phyloP scores from a whole-genome alignment of 2,329 filamentous ascomycete genomes.

The Arthrocladium fulminans region DNA sequence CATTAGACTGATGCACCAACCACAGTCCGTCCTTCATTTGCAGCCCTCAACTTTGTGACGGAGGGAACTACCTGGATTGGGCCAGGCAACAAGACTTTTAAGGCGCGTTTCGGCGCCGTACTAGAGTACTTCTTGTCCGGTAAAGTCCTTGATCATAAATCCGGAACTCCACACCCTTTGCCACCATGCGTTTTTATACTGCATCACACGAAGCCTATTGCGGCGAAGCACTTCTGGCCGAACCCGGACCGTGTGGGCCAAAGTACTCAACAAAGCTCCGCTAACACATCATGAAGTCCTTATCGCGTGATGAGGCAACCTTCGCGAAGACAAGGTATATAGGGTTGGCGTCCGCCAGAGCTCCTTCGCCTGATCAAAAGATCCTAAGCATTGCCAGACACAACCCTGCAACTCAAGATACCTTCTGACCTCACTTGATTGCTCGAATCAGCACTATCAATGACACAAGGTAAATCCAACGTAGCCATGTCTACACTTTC shows the following conservation, averaged over 20 bases:
- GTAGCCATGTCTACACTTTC: not conserved
- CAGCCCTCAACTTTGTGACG: no score
- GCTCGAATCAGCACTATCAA: not conserved
- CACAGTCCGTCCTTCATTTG: not conserved
- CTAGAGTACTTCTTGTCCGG: not conserved
- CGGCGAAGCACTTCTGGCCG: not conserved
- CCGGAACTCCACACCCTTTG: not conserved
- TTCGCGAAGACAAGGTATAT: slow-evolving; percentile 3
- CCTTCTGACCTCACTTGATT: not conserved
- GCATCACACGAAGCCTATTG: not conserved
- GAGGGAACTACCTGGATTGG: not conserved
- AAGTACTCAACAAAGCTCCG: not conserved
- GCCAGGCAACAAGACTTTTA: not conserved
- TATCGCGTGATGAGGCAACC: not conserved
- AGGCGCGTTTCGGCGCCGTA: not conserved
- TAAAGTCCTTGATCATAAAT: not conserved
- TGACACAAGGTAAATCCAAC: not conserved
- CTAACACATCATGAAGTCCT: not conserved
- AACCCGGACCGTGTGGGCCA: not conserved
- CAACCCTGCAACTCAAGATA: not conserved
- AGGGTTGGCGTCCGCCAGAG: slow-evolving; percentile 3
- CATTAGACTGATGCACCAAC: not conserved
- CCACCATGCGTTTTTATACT: not conserved
- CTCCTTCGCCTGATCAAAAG: not conserved
- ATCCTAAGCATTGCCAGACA: not conserved